Base-by-base conservation (phyloP, 139 green algal genomes). In the Asterochloris erici region DNA sequence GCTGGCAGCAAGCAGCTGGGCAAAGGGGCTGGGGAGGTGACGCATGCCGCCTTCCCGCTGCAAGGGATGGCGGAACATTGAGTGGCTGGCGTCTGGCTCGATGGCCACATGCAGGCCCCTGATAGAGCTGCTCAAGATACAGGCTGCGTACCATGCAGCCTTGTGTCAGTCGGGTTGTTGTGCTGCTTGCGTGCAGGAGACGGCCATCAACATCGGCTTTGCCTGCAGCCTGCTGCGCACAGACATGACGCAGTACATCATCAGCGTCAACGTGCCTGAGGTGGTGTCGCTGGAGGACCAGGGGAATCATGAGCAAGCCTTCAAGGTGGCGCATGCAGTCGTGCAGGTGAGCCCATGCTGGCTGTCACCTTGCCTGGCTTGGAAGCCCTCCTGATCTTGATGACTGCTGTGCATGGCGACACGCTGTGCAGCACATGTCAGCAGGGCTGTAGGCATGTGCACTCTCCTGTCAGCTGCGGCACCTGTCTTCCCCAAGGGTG, bases 141-240 rank as follows among this genome's bases (percentile, higher is more conserved):
- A 54, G 38, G 4, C 38, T 54, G 38, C 38, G 38, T 9, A 26
- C 21, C 19, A 26, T 71, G 66, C 66, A 24, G 66, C 17, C 66
- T 10, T 71, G 17, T 71, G 4, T 21, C 2, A 71, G 14, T 70
- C 14, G 16, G 19, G 21, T 71, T 71, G 19, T 13, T 71, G 17
- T 64, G 75, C 10, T 47, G 60, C 10, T 21, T 54, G 54, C n/a
- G n/a, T 66, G 68, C 80, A 87, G 83, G 90, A 94, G 88, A 94
- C 90, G 17, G 90, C 90, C 69, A 92, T 94, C 85, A 93, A 93
- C 85, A 92, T 94, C 27, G 90, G 85, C 38, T 90, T 83, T 78
- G 86, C 90, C 10, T 94, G 90, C 88, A 87, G 79, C 84, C 86
- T 94, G 79, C 87, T 94, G 75, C 71, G 68, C 47, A 84, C 78